Base-by-base conservation (phyloP, 2,329 filamentous ascomycete species). In the Rugonectria rugulosa region DNA sequence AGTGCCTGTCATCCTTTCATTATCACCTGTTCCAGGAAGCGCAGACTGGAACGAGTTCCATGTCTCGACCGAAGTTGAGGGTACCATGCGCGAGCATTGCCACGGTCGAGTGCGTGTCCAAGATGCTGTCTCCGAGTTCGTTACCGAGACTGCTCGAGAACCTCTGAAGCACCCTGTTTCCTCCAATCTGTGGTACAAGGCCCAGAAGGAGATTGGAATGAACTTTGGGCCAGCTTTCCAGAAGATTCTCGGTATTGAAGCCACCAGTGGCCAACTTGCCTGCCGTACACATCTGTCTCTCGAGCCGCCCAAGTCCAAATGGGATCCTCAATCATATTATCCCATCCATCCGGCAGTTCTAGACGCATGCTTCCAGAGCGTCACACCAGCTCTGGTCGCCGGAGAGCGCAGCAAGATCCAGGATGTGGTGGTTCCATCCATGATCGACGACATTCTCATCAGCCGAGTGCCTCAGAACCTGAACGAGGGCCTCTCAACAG, bases 181-280 rank as follows among this genome's bases (percentile, higher is more conserved):
- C 7, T 46, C 45, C 12, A 51, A 52, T 24, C 20, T 31, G 21
- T 60, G 58, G 58, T 60, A 60, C 19, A 49, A 31, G 10, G 34
- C 54, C 6, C 42, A 57, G 45, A 23, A 23, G 8, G 44, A 55
- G 17, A 43, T 40, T 10, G 58, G 58, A 4, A 55, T 46, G 20
- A 29, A 32, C 5, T 60, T 49, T 24, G 58, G 58, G 2, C 58
- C 58, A 3, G 29, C 34, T 5, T 60, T 60, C 47, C 58, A 57
- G 20, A 51, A 60, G 31, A 29, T 42, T 8, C 19, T 52, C 6
- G 17, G 40, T 15, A 34, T 60, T 17, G 53, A 57, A 26, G 27
- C 38, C 2, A 43, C 38, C n/a, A 21, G 38, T 6, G 53, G 57
- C 17, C 24, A 51, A 26, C 36, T 29, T 4, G 31, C 24, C 6